These are phyloP conservation scores for Cubamyces lactineus DNA, from an alignment of 768 basidiomycete species.

Conservation along the genomic window DNA sequence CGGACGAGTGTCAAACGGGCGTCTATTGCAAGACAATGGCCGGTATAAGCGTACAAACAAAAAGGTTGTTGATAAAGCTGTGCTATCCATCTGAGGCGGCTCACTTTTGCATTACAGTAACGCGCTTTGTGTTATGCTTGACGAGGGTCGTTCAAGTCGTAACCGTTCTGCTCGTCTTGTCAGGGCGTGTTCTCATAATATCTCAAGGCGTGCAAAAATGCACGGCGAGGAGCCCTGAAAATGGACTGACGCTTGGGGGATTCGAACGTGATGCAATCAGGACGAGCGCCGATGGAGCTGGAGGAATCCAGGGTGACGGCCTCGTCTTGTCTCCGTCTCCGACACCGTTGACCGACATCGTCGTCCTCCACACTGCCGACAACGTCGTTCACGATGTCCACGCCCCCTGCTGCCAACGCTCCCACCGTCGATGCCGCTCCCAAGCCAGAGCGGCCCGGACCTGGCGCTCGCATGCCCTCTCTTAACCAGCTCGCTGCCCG, in stretches of 20 bases:
- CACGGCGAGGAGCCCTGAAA: background rate
- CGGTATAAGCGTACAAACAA: background rate
- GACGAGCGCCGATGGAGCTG: slow-evolving; percentile 7
- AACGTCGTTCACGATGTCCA: slow-evolving; percentile 12
- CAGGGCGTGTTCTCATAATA: no score
- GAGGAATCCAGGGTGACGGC: background rate
- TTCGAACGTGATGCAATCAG: slow-evolving; percentile 22
- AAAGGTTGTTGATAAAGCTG: background rate
- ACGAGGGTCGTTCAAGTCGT: no score
- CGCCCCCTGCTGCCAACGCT: slow-evolving; percentile 20
- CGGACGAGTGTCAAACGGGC: slow-evolving; percentile 7
- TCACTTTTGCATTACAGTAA: no score
- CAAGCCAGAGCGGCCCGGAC: slow-evolving; percentile 42
- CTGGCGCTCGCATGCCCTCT: slow-evolving; percentile 59
- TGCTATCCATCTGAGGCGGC: background rate
- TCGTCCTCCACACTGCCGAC: slow-evolving; percentile 2
- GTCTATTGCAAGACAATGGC: background rate
- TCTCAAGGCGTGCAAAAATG: background rate
- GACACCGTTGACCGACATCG: background rate
- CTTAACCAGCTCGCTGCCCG: slow-evolving; percentile 83
- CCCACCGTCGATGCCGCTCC: slow-evolving; percentile 37
- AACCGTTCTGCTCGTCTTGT: no score
- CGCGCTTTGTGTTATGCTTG: no score
- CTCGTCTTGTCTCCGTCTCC: background rate
- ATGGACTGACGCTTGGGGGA: slow-evolving; percentile 9